These are phyloP conservation scores for Phytophthora vignae DNA, from an alignment of 352 stramenopile species.

Conservation along the genomic window DNA sequence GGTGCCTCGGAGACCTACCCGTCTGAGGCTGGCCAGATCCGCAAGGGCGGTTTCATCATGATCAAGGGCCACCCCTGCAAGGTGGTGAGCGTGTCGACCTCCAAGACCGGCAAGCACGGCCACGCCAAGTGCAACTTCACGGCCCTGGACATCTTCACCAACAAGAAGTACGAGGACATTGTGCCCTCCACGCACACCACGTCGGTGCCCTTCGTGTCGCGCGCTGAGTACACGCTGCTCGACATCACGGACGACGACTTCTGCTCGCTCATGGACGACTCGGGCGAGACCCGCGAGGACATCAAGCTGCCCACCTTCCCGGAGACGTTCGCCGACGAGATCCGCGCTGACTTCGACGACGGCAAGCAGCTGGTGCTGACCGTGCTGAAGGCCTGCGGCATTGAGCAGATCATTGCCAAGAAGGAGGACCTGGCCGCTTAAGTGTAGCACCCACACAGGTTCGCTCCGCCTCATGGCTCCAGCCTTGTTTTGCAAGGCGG, in stretches of 20 bases:
- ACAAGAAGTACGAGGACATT: constrained; percentile 99
- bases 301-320: constrained; percentile 97
- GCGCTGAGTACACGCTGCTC: constrained; percentile 97
- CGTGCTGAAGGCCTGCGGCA: constrained; percentile 97
- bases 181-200: constrained; percentile 99
- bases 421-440: constrained; percentile 91
- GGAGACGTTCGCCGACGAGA: constrained; percentile 96
- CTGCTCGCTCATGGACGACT: constrained; percentile 98
- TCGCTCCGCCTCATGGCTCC: constrained; percentile 8
- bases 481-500: neutral
- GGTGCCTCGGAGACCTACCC: constrained; percentile 98
- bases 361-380: constrained; percentile 97
- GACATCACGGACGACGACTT: constrained; percentile 99
- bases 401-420: constrained; percentile 98
- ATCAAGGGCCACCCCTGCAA: constrained; percentile 99
- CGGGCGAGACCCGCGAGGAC: constrained; percentile 97
- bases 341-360: constrained; percentile 96
- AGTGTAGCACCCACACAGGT: constrained; percentile 30
- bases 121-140: constrained; percentile 99
- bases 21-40: constrained; percentile 98
- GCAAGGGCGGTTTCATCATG: constrained; percentile 99
- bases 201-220: constrained; percentile 97
- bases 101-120: constrained; percentile 99
- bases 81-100: constrained; percentile 98
- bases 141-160: constrained; percentile 99